Percentiles rank a stretch among this genome's conserved stretches.
These are phyloP conservation scores for Ocimum tenuiflorum DNA, from an alignment of 257 asterid genomes.

Conservation along the genomic window DNA sequence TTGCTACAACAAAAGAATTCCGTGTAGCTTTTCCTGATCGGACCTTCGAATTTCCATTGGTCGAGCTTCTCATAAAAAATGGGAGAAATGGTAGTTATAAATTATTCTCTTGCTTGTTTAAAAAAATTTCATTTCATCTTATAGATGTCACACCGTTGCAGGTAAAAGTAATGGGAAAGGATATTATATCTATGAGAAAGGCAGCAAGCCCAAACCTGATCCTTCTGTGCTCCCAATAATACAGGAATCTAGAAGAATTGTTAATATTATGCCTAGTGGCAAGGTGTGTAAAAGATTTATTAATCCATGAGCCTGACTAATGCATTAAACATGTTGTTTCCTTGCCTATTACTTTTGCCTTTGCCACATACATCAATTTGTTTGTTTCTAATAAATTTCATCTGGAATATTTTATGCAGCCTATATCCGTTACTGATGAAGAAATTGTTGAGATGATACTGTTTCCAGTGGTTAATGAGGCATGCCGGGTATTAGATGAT, in stretches of 20 bases:
- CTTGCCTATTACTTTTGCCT: neutral
- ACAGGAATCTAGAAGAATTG: slow-evolving; percentile 76
- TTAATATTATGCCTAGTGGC: slow-evolving; percentile 86
- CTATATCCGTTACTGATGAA: slow-evolving; percentile 69
- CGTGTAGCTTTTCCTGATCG: slow-evolving; percentile 63
- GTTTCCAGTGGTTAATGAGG: slow-evolving; percentile 92
- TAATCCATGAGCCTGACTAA: neutral
- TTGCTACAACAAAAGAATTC: slow-evolving; percentile 57
- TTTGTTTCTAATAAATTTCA: neutral
- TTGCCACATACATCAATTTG: neutral
- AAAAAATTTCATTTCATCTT: slow-evolving; percentile 6
- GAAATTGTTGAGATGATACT: slow-evolving; percentile 89
- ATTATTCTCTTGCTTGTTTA: slow-evolving; percentile 10
- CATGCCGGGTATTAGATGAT: slow-evolving; percentile 86
- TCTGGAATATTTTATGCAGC: slow-evolving; percentile 44
- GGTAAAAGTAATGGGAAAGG: slow-evolving; percentile 96
- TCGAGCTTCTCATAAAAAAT: slow-evolving; percentile 66
- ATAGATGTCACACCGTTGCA: slow-evolving; percentile 25
- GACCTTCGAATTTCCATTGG: slow-evolving; percentile 56
- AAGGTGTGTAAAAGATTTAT: slow-evolving; percentile 44
- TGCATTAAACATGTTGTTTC: neutral
- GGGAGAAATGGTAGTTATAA: slow-evolving; percentile 72
- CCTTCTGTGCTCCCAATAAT: slow-evolving; percentile 67
- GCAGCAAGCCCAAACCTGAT: slow-evolving; percentile 91
- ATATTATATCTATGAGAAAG: slow-evolving; percentile 73